Evolutionary conservation across 1,139 yeast species (phyloP).

Genomic region (Hyphopichia wangnamkhiaoensis): DNA sequence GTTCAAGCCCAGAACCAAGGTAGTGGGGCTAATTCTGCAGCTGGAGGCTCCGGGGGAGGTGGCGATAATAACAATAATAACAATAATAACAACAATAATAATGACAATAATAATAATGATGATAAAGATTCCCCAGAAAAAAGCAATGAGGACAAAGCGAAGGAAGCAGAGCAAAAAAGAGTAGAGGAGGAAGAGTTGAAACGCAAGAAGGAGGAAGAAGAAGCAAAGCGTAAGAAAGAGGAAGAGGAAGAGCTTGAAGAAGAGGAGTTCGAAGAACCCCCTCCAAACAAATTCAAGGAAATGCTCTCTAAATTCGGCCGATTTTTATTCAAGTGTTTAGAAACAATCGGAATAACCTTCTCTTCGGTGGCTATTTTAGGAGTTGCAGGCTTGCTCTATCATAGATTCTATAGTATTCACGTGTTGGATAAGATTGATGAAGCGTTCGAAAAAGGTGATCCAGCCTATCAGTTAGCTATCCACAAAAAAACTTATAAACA

Average conservation of each 20-base stretch:
- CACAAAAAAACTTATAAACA: slow-evolving; percentile 44
- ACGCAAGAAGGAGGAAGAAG: no score
- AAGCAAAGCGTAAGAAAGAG: slow-evolving; percentile 11
- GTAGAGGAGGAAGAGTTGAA: slow-evolving; percentile 2
- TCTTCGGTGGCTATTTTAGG: slow-evolving; percentile 74
- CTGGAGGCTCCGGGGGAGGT: slow-evolving; percentile 4
- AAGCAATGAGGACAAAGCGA: slow-evolving; percentile 15
- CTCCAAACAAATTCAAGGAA: slow-evolving; percentile 13
- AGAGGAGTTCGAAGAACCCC: slow-evolving; percentile 14
- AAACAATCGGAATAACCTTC: slow-evolving; percentile 73
- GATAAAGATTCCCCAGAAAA: slow-evolving; percentile 15
- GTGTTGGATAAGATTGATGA: slow-evolving; percentile 64
- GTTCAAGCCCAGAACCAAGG: slow-evolving; percentile 14
- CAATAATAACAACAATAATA: not conserved
- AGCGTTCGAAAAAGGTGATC: slow-evolving; percentile 71
- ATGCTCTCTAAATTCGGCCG: slow-evolving; percentile 11
- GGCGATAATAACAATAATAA: not conserved
- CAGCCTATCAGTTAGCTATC: slow-evolving; percentile 60
- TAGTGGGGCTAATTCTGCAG: not conserved
- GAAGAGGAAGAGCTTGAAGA: slow-evolving; percentile 13
- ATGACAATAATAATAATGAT: slow-evolving; percentile 6
- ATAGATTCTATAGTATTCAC: slow-evolving; percentile 57
- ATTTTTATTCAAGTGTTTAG: slow-evolving; percentile 56
- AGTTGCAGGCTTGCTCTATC: slow-evolving; percentile 71
- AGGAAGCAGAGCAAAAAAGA: slow-evolving; percentile 9